These are phyloP conservation scores for Zarea fungicola DNA, from an alignment of 2,329 filamentous ascomycete species.

Conservation along the genomic window DNA sequence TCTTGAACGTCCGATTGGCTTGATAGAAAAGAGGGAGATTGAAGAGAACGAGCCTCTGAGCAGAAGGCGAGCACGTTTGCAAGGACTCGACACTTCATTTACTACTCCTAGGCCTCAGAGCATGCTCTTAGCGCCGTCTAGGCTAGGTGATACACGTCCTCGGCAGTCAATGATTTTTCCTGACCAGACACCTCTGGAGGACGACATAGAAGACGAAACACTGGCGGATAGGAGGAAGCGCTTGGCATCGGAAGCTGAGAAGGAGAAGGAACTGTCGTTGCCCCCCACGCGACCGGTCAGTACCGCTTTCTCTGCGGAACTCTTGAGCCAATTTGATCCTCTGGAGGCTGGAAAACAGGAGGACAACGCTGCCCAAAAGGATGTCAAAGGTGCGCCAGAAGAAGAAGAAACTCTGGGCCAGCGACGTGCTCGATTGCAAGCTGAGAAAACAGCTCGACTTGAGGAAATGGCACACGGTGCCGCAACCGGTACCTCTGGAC, in stretches of 20 bases:
- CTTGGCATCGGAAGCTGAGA: slow-evolving; percentile 48
- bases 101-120: slow-evolving; percentile 37
- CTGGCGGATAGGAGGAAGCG: slow-evolving; percentile 61
- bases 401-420: slow-evolving; percentile 78
- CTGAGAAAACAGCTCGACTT: slow-evolving; percentile 59
- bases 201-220: slow-evolving; percentile 58
- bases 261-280: slow-evolving; percentile 40
- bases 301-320: slow-evolving; percentile 61
- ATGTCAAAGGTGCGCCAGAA: slow-evolving; percentile 28
- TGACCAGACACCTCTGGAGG: slow-evolving; percentile 48
- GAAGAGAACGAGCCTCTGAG: slow-evolving; percentile 92
- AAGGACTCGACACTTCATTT: slow-evolving; percentile 52
- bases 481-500: slow-evolving; percentile 15
- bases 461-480: slow-evolving; percentile 43
- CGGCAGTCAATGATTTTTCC: slow-evolving; percentile 22
- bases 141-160: slow-evolving; percentile 10
- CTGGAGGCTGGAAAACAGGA: slow-evolving; percentile 37
- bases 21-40: slow-evolving; percentile 75
- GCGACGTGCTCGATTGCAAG: slow-evolving; percentile 67
- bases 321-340: slow-evolving; percentile 60
- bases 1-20: slow-evolving; percentile 61
- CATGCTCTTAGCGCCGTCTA: slow-evolving; percentile 30
- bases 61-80: slow-evolving; percentile 67
- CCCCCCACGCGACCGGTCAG: slow-evolving; percentile 56
- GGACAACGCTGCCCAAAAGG: slow-evolving; percentile 24